Evolutionary conservation across 441 rosid genomes (phyloP).

Genomic region (Erodium texanum): DNA sequence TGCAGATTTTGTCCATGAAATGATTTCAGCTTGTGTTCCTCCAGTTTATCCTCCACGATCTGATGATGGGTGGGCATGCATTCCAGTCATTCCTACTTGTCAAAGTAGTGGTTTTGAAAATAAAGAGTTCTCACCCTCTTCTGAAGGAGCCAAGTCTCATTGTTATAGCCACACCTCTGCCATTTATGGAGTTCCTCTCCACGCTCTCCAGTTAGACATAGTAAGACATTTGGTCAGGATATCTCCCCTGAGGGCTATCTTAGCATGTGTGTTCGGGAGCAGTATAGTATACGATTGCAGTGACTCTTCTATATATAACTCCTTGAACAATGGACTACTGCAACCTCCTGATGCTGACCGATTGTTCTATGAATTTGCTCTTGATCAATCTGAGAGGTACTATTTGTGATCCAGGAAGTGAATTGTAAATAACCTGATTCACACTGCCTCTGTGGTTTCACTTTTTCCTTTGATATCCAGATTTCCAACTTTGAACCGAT

Average conservation of each 20-base stretch:
- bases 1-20: conserved; percentile 98
- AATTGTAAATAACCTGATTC: conserved; percentile 6
- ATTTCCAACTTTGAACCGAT: conserved; percentile 91
- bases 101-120: conserved; percentile 46
- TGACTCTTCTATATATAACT: conserved; percentile 62
- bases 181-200: conserved; percentile 70
- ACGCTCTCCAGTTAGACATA: conserved; percentile 88
- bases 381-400: conserved; percentile 98
- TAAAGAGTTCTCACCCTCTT: conserved; percentile 60
- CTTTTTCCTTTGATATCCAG: conserved; percentile 33
- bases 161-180: conserved; percentile 59
- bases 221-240: conserved; percentile 87
- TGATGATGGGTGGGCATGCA: conserved; percentile 98
- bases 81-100: conserved; percentile 62
- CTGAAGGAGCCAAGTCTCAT: conserved; percentile 67
- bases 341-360: conserved; percentile 71
- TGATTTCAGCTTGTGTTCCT: conserved; percentile 93
- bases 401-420: conserved; percentile 14
- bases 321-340: conserved; percentile 53
- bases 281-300: conserved; percentile 70
- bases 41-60: conserved; percentile 97
- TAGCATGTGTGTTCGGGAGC: conserved; percentile 97
- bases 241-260: conserved; percentile 90
- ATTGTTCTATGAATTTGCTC: conserved; percentile 89
- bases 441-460: conserved; percentile 16